Evolutionary conservation across 768 basidiomycete genomes (phyloP).

Genomic region (Macrolepiota fuliginosa): DNA sequence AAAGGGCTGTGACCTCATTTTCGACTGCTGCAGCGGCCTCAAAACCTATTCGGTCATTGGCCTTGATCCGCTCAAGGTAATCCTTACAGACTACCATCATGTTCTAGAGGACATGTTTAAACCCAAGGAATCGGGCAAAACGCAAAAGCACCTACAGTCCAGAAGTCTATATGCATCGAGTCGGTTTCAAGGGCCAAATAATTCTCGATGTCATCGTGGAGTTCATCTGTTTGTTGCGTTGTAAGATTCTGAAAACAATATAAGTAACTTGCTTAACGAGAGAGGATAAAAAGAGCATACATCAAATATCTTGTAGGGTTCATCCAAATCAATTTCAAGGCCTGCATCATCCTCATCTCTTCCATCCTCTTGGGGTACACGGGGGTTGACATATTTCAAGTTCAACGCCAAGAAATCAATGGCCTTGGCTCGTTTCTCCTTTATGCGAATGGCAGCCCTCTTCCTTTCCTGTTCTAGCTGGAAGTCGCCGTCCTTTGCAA

Average conservation of each 20-base stretch:
- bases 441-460: constrained; percentile 90
- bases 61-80: constrained; percentile 73
- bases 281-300: constrained; percentile 43
- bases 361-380: constrained; percentile 63
- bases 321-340: constrained; percentile 96
- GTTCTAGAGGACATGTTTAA: constrained; percentile 47
- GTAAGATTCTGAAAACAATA: constrained; percentile 65
- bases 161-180: constrained; percentile 91
- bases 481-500: constrained; percentile 95
- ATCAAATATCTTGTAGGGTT: constrained; percentile 97
- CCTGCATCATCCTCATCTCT: constrained; percentile 68
- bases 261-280: constrained; percentile 15
- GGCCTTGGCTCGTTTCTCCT: constrained; percentile 97
- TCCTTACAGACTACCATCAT: constrained; percentile 98
- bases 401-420: constrained; percentile 97
- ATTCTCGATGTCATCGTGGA: constrained; percentile 91
- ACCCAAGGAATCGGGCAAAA: not conserved
- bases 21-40: constrained; percentile 82
- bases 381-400: constrained; percentile 83
- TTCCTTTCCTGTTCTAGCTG: constrained; percentile 91
- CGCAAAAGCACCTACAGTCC: constrained; percentile 66
- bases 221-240: constrained; percentile 83
- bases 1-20: constrained; percentile 73
- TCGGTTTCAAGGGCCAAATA: constrained; percentile 86
- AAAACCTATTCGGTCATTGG: constrained; percentile 57